These are phyloP conservation scores for Usnea hakonensis DNA, from an alignment of 495 filamentous ascomycete species.

Conservation along the genomic window DNA sequence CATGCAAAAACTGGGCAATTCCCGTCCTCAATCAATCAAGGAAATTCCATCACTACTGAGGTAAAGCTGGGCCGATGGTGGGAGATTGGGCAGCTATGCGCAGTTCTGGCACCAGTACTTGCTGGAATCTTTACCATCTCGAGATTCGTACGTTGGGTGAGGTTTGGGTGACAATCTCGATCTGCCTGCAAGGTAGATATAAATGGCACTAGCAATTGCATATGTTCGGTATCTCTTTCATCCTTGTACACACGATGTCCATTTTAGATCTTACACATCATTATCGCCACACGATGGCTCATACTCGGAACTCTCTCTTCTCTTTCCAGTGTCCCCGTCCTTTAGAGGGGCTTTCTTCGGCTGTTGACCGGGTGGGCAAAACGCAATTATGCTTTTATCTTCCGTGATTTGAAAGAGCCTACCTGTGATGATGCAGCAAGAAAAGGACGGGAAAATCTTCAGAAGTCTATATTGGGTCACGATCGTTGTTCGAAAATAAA, in stretches of 20 bases:
- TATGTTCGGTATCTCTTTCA: neutral
- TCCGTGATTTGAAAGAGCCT: too few relatives aligned
- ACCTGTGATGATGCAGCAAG: too few relatives aligned
- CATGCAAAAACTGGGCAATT: constrained; percentile 51
- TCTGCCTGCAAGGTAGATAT: neutral
- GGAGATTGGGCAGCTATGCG: constrained; percentile 32
- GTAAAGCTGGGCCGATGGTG: constrained; percentile 42
- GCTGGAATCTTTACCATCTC: neutral
- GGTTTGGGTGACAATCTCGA: neutral
- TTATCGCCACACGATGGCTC: too few relatives aligned
- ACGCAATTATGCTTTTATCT: too few relatives aligned
- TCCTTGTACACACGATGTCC: neutral
- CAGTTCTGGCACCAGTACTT: neutral
- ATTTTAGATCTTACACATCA: neutral
- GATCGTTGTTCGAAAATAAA: too few relatives aligned
- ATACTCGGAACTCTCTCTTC: too few relatives aligned
- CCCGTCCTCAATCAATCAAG: constrained; percentile 42
- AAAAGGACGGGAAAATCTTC: too few relatives aligned
- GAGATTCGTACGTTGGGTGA: neutral
- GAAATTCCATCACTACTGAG: constrained; percentile 46
- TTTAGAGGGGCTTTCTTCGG: too few relatives aligned
- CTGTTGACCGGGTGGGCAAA: too few relatives aligned
- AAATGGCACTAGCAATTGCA: neutral
- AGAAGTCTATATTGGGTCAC: too few relatives aligned
- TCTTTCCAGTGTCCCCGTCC: too few relatives aligned